Conservation (phyloP, 805 yeast species). For the Wickerhamomyces queroliae region DNA sequence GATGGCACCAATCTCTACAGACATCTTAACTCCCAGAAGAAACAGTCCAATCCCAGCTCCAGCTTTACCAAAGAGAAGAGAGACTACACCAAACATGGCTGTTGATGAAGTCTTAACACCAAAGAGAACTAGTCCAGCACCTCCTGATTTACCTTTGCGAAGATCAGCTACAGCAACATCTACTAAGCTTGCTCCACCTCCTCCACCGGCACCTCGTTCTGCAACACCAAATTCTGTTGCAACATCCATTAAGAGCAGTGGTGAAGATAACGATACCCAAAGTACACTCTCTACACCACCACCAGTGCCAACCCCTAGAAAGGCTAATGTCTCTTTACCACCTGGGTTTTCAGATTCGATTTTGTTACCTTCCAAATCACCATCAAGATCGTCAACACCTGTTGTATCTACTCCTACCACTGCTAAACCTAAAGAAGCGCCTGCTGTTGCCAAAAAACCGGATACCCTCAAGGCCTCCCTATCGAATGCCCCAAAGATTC, state of each 20-base stretch:
- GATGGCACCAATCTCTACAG: constrained; percentile 6
- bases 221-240: constrained; percentile 5
- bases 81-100: constrained; percentile 2
- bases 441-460: constrained; percentile 2
- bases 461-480: constrained; percentile 1
- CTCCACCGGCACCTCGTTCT: constrained; percentile 8
- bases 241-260: neutral
- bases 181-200: neutral
- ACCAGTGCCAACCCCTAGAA: constrained; percentile 26
- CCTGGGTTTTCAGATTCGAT: constrained; percentile 31
- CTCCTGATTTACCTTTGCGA: constrained; percentile 13
- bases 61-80: constrained; percentile 11
- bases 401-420: constrained; percentile 10
- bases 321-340: constrained; percentile 22
- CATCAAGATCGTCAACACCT: constrained; percentile 14
- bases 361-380: constrained; percentile 25
- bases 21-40: constrained; percentile 15
- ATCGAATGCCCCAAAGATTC: constrained; percentile 11
- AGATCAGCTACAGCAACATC: constrained; percentile 1
- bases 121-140: constrained; percentile 11
- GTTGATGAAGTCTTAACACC: constrained; percentile 15
- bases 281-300: constrained; percentile 17
- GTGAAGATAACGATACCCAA: constrained; percentile 3
- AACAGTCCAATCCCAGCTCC: constrained; percentile 13
- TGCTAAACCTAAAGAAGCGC: constrained; percentile 13